Percentiles rank a stretch among this genome's conserved stretches.
Evolutionary conservation across 352 stramenopile genomes (phyloP).

Genomic region (Pythium vanterpoolii): DNA sequence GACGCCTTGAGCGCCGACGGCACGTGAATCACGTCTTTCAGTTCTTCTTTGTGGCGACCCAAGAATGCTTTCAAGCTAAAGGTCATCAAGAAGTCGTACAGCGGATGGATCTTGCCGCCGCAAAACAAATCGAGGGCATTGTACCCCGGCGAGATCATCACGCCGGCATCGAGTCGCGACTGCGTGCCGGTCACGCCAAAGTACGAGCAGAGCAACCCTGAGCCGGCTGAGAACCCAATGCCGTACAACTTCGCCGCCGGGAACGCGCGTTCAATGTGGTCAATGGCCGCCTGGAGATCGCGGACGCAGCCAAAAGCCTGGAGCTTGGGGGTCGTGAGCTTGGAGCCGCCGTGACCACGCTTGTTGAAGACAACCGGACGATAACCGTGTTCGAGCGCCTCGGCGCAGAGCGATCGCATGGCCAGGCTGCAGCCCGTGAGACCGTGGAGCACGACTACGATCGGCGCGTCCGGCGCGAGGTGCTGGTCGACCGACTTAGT

Average conservation of each 20-base stretch:
- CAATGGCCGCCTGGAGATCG: conserved; percentile 55
- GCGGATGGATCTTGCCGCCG: conserved; percentile 47
- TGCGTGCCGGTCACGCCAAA: conserved; percentile 54
- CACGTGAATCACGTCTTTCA: conserved; percentile 51
- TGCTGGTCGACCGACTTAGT: neutral
- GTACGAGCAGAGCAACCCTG: conserved; percentile 67
- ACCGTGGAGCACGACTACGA: conserved; percentile 66
- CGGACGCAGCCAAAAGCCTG: conserved; percentile 68
- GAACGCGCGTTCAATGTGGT: conserved; percentile 42
- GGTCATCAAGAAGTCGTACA: conserved; percentile 82
- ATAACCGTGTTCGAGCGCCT: conserved; percentile 58
- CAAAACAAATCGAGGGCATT: conserved; percentile 74
- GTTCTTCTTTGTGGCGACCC: conserved; percentile 38
- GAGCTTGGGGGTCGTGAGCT: conserved; percentile 60
- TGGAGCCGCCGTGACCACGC: conserved; percentile 64
- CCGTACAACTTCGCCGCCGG: conserved; percentile 52
- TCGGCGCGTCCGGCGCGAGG: conserved; percentile 33
- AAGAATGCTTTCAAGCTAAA: conserved; percentile 73
- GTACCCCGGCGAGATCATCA: conserved; percentile 77
- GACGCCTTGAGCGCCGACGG: conserved; percentile 39
- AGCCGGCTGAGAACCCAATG: conserved; percentile 71
- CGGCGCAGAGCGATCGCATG: conserved; percentile 62
- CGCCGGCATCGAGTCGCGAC: conserved; percentile 49
- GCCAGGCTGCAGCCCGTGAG: conserved; percentile 61
- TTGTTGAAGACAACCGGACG: conserved; percentile 86